Conservation (phyloP, 768 basidiomycete genomes). For the Kwoniella mangroviensis region DNA sequence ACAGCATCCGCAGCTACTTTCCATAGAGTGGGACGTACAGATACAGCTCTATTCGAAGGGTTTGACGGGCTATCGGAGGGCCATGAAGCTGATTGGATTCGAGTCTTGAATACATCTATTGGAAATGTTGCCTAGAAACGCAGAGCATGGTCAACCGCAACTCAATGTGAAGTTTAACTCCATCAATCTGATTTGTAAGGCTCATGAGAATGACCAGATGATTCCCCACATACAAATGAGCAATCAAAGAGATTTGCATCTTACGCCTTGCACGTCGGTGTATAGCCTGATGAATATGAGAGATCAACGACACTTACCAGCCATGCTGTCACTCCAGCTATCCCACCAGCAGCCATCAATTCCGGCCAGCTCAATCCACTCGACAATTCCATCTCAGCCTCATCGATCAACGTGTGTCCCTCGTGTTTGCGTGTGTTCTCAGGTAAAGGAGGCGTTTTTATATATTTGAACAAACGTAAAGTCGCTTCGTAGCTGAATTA, state of each 20-base stretch:
- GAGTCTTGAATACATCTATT: constrained; percentile 86
- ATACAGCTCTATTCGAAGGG: background rate
- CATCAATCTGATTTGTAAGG: too few relatives aligned
- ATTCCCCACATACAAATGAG: too few relatives aligned
- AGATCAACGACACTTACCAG: constrained; percentile 60
- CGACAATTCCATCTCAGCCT: constrained; percentile 59
- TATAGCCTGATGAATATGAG: too few relatives aligned
- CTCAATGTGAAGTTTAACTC: too few relatives aligned
- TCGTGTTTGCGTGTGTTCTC: constrained; percentile 59
- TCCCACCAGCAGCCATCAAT: constrained; percentile 72
- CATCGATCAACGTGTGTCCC: constrained; percentile 57
- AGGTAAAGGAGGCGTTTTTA: constrained; percentile 30
- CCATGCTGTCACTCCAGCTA: constrained; percentile 81
- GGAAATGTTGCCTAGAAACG: constrained; percentile 69
- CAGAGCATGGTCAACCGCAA: too few relatives aligned
- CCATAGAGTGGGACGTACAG: constrained; percentile 24
- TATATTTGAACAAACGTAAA: constrained; percentile 52
- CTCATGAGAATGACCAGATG: too few relatives aligned
- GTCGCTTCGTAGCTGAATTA: constrained; percentile 56
- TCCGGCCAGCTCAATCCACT: constrained; percentile 63
- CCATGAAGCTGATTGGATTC: constrained; percentile 66
- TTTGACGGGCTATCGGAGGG: background rate
- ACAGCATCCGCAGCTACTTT: constrained; percentile 38
- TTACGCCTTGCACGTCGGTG: too few relatives aligned
- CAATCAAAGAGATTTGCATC: too few relatives aligned